Percentiles rank a stretch among this genome's conserved stretches.
These are phyloP conservation scores for Candida silvicultrix DNA, from an alignment of 805 yeast species.

Conservation along the genomic window DNA sequence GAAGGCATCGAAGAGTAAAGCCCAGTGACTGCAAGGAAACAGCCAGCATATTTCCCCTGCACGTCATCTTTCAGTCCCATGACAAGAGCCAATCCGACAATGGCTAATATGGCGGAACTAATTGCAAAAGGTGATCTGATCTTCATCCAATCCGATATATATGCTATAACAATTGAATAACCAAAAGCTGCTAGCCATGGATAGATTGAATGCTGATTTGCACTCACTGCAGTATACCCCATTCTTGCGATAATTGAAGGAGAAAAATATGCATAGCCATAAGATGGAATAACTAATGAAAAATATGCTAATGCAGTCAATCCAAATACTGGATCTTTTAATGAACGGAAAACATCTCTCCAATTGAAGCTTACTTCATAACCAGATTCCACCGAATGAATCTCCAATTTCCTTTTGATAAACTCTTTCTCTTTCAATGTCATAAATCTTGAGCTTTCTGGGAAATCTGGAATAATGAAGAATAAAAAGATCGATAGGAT, in stretches of 20 bases:
- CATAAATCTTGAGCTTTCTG: conserved; percentile 34
- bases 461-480: conserved; percentile 35
- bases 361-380: conserved; percentile 27
- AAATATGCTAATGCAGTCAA: conserved; percentile 28
- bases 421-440: conserved; percentile 32
- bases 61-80: conserved; percentile 28
- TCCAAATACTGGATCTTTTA: conserved; percentile 52
- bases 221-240: conserved; percentile 58
- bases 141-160: conserved; percentile 48
- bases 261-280: conserved; percentile 39
- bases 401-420: conserved; percentile 29
- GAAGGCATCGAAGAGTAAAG: conserved; percentile 31
- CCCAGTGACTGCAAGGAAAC: conserved; percentile 32
- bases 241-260: conserved; percentile 32
- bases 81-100: conserved; percentile 28
- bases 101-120: conserved; percentile 25
- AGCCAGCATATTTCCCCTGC: conserved; percentile 35
- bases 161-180: conserved; percentile 54
- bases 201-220: conserved; percentile 77
- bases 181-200: conserved; percentile 82
- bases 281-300: conserved; percentile 32
- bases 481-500: conserved; percentile 30
- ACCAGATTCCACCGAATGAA: conserved; percentile 31
- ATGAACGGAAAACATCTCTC: conserved; percentile 32
- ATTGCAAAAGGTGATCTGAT: conserved; percentile 37